Evolutionary conservation across 169 alveolate species (phyloP), one percentile per base, ranked within the genome.

Genomic region (Plasmodium sp.): DNA sequence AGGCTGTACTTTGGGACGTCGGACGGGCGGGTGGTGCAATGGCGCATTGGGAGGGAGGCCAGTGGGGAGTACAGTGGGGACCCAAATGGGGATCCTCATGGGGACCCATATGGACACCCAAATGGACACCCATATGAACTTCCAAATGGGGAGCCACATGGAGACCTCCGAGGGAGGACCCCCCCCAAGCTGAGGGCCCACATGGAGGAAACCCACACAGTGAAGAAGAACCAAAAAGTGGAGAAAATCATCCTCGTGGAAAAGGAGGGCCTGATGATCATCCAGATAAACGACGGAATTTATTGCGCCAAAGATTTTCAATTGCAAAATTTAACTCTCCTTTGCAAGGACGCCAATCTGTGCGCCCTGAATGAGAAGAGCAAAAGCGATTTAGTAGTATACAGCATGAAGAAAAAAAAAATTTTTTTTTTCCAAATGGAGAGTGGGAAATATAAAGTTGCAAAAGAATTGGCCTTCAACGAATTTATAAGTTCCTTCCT

Each of bases 321-420:
- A 2, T 27, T 90, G 2, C 51, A 58, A 0, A 56, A 12, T 22
- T 36, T 58, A 79, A 90, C 27, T n/a, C 3, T 90, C 27, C 81
- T 90, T 18, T 39, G 58, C 33, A 90, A 90, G 72, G 71, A 90
- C 82, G 84, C 83, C 0, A 12, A 18, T 1, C 10, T 27, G 27
- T 77, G 67, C 36, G 41, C 51, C 2, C 3, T 90, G 34, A 80
- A 90, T 81, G 94, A 90, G 34, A 58, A 22, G 36, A 80, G 39
- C n/a, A 34, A 27, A 62, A 31, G 14, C 0, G 94, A 90, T 3
- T 33, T 90, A 56, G 36, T 90, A 62, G 45, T 90, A 27, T 77
- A 62, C 34, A 31, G 81, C 39, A 67, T 67, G 31, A 90, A 90
- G 45, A 90, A 90, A 67, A 90, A 90, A 39, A 84, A 71, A 41